Evolutionary conservation across 169 alveolate species (phyloP), one percentile per base, ranked within the genome.

Genomic region (Cryptosporidium tyzzeri): DNA sequence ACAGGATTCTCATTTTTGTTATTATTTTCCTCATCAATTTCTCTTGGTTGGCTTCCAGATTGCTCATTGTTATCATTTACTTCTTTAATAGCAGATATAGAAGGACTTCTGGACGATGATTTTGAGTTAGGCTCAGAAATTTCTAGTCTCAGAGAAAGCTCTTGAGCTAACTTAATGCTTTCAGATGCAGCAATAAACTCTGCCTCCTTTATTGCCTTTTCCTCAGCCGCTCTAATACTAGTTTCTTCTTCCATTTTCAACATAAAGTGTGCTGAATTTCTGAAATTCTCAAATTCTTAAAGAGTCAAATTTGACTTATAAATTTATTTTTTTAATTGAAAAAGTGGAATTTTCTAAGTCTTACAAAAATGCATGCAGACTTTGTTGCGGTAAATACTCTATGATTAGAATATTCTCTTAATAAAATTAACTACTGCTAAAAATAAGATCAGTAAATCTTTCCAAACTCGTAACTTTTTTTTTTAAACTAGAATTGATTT

Each of bases 131-230:
- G 48, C 1, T 73, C 86, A 26, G 86, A 73, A 14, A 35, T 35
- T 41, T n/a, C 48, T 9, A 80, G 29, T 45, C 89, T 80, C 26
- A 80, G 6, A 23, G 89, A 80, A 16, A 80, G 62, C 35, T 80
- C 89, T 31, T 80, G 80, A 39, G 48, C 48, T 3, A 80, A 53
- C 21, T 70, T 80, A 2, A 26, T 61, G n/a, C 80, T 62, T 6
- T 80, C 89, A 10, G 73, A 65, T 18, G 75, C 75, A 26, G 89
- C 89, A 41, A 80, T 62, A 31, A 31, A 62, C 23, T 80, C 89
- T 44, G 75, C 75, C 55, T 80, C 89, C 31, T 41, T 80, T n/a
- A 80, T 62, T 41, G 89, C 89, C 45, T 48, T 59, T 45, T 61
- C 75, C 44, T 80, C 89, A 48, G 75, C 89, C 2, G 50, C 12